Base-by-base conservation (phyloP, 805 yeast genomes). In the Metschnikowia amazonensis region DNA sequence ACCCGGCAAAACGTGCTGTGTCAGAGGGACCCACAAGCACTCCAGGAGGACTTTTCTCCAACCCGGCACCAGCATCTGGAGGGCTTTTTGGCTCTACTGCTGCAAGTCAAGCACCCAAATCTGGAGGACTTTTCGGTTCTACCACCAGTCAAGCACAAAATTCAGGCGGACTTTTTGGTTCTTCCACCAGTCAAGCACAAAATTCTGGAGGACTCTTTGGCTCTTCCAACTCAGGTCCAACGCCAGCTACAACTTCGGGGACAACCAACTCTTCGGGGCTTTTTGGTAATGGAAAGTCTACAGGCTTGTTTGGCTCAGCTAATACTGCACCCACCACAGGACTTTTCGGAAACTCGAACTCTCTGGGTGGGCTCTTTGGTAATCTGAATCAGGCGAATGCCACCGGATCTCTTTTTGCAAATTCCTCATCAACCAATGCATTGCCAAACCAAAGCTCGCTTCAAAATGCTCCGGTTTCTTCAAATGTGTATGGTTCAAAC, bases 401-500 rank as follows among this genome's bases (percentile, higher is more conserved):
- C 20, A 13, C 36, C 7, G 44, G 44, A 9, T 41, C 44, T 13
- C 28, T 44, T 11, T 38, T 38, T 21, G 38, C 42, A 17, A 36
- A 42, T 18, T 3, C 36, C 11, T 17, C 30, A n/a, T 25, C 41
- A 3, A 6, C 23, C 14, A 39, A 29, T 30, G 29, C 36, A 10
- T 13, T 13, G 27, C 36, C 20, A 16, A 34, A 21, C 20, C 36
- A 13, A 17, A 41, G 20, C n/a, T 14, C 18, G 20, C n/a, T n/a
- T n/a, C 37, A 11, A 3, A 41, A 33, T 23, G 34, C 43, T 13
- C 18, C 24, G 38, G 24, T 32, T 5, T 44, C 41, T 24, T 37
- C 44, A 9, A 62, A 67, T 43, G 70, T 72, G 2, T 68, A 68
- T 50, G 63, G 60, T 32, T 60, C 61, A 21, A 57, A 59, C 35